Evolutionary conservation across 768 basidiomycete genomes (phyloP).

Genomic region (Dictyophora rubrovolvata): DNA sequence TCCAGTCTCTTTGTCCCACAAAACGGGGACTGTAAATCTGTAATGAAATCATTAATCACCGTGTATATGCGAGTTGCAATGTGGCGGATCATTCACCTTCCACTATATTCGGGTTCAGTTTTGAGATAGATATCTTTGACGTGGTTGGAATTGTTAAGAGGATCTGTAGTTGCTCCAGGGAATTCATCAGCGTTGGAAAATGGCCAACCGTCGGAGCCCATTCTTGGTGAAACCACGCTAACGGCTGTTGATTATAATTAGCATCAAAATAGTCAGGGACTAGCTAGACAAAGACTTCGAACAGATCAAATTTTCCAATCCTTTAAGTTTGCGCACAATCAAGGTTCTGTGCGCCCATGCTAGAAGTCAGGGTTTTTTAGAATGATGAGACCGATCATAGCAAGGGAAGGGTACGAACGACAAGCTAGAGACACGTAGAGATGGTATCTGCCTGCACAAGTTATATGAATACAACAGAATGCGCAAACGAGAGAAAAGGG

Average conservation of each 20-base stretch:
- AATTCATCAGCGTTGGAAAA: conserved; percentile 62
- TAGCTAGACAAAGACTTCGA: conserved; percentile 25
- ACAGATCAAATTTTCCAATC: conserved; percentile 79
- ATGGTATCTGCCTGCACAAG: conserved; percentile 66
- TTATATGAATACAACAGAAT: neutral
- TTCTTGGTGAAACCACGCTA: conserved; percentile 73
- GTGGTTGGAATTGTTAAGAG: conserved; percentile 56
- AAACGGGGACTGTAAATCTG: conserved; percentile 76
- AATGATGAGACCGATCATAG: neutral
- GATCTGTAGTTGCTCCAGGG: conserved; percentile 69
- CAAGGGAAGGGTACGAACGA: conserved; percentile 37
- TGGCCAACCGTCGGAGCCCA: conserved; percentile 82
- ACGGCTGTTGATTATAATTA: conserved; percentile 43
- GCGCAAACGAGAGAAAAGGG: neutral
- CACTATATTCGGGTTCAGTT: conserved; percentile 59
- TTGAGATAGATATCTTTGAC: conserved; percentile 80
- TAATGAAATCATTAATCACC: neutral
- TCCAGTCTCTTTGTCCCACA: conserved; percentile 86
- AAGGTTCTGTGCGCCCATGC: conserved; percentile 92
- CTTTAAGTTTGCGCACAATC: conserved; percentile 86
- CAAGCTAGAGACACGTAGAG: conserved; percentile 85
- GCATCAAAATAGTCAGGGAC: neutral
- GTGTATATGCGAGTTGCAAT: neutral
- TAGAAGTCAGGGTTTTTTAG: conserved; percentile 21
- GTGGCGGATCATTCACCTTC: conserved; percentile 38